Conservation (phyloP, 2,329 filamentous ascomycete genomes). For the Dothistroma pini region DNA sequence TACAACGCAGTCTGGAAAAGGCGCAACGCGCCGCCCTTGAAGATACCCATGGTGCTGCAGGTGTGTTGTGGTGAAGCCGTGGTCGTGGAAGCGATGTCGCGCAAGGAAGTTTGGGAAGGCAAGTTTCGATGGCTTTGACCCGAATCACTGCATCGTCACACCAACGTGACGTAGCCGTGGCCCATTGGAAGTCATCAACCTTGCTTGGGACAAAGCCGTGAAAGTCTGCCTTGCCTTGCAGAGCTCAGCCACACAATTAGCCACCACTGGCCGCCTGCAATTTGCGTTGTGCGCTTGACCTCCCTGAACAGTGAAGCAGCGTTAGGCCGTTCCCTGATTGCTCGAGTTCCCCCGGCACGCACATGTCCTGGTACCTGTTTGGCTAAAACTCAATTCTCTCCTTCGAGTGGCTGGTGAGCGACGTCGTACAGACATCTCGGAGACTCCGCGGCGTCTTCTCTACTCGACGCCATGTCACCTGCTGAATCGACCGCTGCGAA, state of each 20-base stretch:
- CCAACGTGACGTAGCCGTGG: too few species aligned
- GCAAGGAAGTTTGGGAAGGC: not conserved
- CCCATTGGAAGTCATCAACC: too few species aligned
- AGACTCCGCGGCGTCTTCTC: not conserved
- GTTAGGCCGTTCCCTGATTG: too few species aligned
- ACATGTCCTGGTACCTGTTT: not conserved
- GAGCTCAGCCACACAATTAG: not conserved
- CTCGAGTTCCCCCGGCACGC: too few species aligned
- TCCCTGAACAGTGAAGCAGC: too few species aligned
- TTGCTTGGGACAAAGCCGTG: not conserved
- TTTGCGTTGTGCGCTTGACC: not conserved
- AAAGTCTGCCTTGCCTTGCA: too few species aligned
- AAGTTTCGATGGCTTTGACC: too few species aligned
- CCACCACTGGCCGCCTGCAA: not conserved
- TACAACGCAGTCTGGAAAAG: conserved; percentile 67
- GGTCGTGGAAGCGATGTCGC: not conserved
- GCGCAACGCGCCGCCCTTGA: conserved; percentile 61
- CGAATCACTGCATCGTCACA: too few species aligned
- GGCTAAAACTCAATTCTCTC: not conserved
- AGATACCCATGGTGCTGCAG: conserved; percentile 32
- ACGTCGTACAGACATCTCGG: not conserved
- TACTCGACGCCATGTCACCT: not conserved
- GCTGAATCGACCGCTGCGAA: not conserved
- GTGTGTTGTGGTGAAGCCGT: not conserved
- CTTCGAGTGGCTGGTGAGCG: not conserved